Percentiles rank a stretch among this genome's conserved stretches.
Evolutionary conservation across 2,329 filamentous ascomycete species (phyloP).

Genomic region (Neurospora sp.): DNA sequence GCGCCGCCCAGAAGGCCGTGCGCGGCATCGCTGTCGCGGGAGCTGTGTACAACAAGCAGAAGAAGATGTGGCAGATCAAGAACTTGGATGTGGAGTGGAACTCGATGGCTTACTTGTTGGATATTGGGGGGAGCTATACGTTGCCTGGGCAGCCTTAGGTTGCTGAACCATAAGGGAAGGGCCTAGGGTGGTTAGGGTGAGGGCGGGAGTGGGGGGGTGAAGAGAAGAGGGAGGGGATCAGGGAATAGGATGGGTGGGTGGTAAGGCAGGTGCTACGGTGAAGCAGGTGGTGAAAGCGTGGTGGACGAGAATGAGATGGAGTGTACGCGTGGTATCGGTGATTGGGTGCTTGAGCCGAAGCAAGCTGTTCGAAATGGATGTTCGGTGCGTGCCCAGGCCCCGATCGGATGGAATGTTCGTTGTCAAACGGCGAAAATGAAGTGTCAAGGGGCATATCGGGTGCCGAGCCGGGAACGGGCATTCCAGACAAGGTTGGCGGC

Average conservation of each 20-base stretch:
- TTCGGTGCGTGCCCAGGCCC: background rate
- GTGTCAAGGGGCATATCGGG: background rate
- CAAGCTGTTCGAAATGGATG: background rate
- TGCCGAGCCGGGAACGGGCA: background rate
- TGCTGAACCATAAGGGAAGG: background rate
- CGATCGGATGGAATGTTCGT: background rate
- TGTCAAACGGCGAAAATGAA: too few species aligned
- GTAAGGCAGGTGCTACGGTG: too few species aligned
- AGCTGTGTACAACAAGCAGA: slow-evolving; percentile 10
- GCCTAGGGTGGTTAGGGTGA: too few species aligned
- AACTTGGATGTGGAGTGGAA: slow-evolving; percentile 26
- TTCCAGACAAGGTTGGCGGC: background rate
- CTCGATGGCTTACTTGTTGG: slow-evolving; percentile 17
- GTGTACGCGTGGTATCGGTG: background rate
- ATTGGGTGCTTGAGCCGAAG: background rate
- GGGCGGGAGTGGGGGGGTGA: too few species aligned
- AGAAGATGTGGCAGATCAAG: slow-evolving; percentile 21
- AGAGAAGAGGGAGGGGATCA: too few species aligned
- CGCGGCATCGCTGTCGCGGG: slow-evolving; percentile 23
- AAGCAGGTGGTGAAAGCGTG: background rate
- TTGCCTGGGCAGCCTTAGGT: slow-evolving; percentile 4
- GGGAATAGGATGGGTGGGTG: too few species aligned
- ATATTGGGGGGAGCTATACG: slow-evolving; percentile 16
- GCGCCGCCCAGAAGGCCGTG: slow-evolving; percentile 14
- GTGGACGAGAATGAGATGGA: background rate